Base-by-base conservation (phyloP, 805 yeast genomes). In the Wickerhamomyces canadensis region DNA sequence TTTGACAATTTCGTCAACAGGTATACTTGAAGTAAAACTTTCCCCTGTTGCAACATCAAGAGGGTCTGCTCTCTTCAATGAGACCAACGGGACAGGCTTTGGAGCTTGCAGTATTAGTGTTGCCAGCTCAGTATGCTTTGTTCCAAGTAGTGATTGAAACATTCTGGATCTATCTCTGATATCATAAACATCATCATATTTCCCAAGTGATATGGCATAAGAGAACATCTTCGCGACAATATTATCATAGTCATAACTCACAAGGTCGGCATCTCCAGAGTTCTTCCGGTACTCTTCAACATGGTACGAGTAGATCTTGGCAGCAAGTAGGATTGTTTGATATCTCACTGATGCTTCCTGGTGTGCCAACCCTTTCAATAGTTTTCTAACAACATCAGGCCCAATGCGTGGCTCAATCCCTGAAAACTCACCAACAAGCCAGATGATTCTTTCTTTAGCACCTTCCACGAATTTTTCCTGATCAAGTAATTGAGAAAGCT, bases 391-490 rank as follows among this genome's bases (percentile, higher is more conserved):
- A 3, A 86, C 72, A 54, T 91, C 96, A 0, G 94, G 89, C 4
- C 89, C 80, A 35, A 84, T 60, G 19, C 60, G 58, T 13, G 69
- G 64, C 26, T 66, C 67, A 21, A 61, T 50, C 13, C 55, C 58
- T 0, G 80, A 68, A 54, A 80, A 81, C 52, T 93, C 97, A 5
- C 98, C 96, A 36, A 91, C 72, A 9, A 91, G 68, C 98, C 98
- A 93, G 6, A 91, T 70, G 10, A 89, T 79, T 33, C 91, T 83
- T 1, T 95, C 87, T 46, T 79, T 76, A 0, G 98, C 94, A 14
- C 62, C 59, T 29, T 64, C 62, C 4, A 57, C 54, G 17, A 67
- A 41, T 8, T 51, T 37, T 8, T 43, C 45, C 5, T 45, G 44
- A 11, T 52, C 51, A 8, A 69, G 41, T 2, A 68, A 44, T 12